phyloP scores from a whole-genome alignment of 208 protist genomes.

The Leishmania gerbilli region DNA sequence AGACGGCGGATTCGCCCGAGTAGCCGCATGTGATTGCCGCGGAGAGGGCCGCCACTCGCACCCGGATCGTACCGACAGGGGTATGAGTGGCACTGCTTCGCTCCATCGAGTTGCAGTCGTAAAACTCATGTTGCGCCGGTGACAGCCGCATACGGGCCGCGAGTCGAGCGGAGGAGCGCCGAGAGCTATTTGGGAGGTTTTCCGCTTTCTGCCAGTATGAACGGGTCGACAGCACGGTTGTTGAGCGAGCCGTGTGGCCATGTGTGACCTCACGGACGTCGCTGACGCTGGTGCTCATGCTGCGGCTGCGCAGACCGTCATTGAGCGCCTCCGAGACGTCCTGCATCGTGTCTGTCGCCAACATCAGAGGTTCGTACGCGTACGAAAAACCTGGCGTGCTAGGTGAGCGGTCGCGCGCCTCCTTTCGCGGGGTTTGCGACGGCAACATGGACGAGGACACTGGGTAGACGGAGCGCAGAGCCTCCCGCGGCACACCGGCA shows the following conservation, averaged over 20 bases:
- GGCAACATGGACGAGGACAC: not conserved
- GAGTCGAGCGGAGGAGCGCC: not conserved
- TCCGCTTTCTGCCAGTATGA: not conserved
- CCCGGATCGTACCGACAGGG: conserved; percentile 10
- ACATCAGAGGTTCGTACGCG: conserved; percentile 1
- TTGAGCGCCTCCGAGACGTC: not conserved
- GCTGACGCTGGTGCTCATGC: not conserved
- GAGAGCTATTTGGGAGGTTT: not conserved
- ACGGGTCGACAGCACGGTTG: not conserved
- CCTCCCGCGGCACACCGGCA: conserved; percentile 16
- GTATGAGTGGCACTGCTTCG: not conserved
- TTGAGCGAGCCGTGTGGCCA: not conserved
- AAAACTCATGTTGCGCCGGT: not conserved
- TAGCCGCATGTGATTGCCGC: conserved; percentile 32
- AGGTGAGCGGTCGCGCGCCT: not conserved
- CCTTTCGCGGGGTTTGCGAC: not conserved
- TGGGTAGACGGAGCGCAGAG: not conserved
- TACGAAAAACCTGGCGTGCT: not conserved
- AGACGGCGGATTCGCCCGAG: conserved; percentile 24
- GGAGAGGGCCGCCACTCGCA: conserved; percentile 39
- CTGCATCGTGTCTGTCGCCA: not conserved
- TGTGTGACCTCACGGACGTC: not conserved
- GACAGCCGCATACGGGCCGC: not conserved
- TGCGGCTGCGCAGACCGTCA: conserved; percentile 1
- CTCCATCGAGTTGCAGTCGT: not conserved